Conservation (phyloP, 257 asterid genomes). For the Sherardia arvensis region DNA sequence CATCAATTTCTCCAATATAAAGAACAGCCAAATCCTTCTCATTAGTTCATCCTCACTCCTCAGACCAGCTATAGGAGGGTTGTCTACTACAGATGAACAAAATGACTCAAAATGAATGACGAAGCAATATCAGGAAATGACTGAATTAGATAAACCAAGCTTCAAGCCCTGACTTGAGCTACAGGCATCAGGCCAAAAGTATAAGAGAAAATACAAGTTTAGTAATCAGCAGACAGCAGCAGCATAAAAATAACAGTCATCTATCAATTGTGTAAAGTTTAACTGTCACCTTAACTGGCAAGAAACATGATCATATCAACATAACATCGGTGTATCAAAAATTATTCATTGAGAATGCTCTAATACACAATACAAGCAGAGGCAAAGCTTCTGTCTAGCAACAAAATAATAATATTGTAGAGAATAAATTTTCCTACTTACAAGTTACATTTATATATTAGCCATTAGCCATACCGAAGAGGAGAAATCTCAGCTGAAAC, state of each 20-base stretch:
- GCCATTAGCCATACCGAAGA: not conserved
- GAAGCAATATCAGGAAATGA: not conserved
- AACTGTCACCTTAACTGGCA: not conserved
- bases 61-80: not conserved
- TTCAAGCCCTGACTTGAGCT: not conserved
- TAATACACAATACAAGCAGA: not conserved
- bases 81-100: not conserved
- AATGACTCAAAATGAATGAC: not conserved
- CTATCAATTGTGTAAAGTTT: not conserved
- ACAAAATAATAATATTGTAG: not conserved
- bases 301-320: not conserved
- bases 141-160: not conserved
- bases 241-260: not conserved
- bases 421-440: constrained; percentile 8
- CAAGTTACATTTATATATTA: not conserved
- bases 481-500: constrained; percentile 6
- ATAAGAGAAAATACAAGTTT: not conserved
- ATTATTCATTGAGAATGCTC: constrained; percentile 4
- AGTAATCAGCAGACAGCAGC: not conserved
- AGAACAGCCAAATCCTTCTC: too few relatives aligned
- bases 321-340: not conserved
- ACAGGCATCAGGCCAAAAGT: not conserved
- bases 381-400: not conserved
- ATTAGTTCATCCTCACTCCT: not conserved
- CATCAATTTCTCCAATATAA: not conserved